Base-by-base conservation (phyloP, 257 asterid species). In the Lithospermum erythrorhizon region DNA sequence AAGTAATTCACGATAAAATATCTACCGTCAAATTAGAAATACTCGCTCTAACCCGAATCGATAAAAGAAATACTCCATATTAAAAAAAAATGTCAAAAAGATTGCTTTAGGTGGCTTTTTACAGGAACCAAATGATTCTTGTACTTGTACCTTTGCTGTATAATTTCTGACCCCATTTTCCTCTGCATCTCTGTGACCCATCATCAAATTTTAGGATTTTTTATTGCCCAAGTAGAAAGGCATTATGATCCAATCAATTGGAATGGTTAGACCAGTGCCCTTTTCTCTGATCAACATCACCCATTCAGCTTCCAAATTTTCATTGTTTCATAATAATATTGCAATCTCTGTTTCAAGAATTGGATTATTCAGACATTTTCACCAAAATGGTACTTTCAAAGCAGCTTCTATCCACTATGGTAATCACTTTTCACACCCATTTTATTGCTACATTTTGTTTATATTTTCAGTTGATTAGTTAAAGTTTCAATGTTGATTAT, bases 331-430 rank as follows among this genome's bases (percentile, higher is more conserved):
- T 2, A 68, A 30, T 22, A 58, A 56, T 27, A 24, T 41, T 59
- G 64, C 84, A 23, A 14, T 74, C 62, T 61, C 72, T 29, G 16
- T 74, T 66, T 48, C 88, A 23, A 67, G 72, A 61, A 69, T 72
- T 64, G 68, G 61, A 63, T 57, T 75, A 9, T 67, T 70, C 62
- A 76, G 69, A 61, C 65, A 62, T 65, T 22, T 24, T 22, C 37
- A 56, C 41, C 35, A 41, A 41, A 78, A 52, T 47, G 74, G 68
- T 53, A 5, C 62, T 68, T 41, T 78, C 70, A 74, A 68, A 66
- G 88, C 90, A 66, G 88, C 90, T 65, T 79, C 72, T 20, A 10
- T 56, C 9, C 60, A 55, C 63, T 72, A 91, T 56, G 59, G 96
- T 85, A 67, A 70, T 87, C 77, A 27, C 27, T 56, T 55, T 8